Base-by-base conservation (phyloP, 768 basidiomycete genomes). In the Chalciporus pseudorubinellus region DNA sequence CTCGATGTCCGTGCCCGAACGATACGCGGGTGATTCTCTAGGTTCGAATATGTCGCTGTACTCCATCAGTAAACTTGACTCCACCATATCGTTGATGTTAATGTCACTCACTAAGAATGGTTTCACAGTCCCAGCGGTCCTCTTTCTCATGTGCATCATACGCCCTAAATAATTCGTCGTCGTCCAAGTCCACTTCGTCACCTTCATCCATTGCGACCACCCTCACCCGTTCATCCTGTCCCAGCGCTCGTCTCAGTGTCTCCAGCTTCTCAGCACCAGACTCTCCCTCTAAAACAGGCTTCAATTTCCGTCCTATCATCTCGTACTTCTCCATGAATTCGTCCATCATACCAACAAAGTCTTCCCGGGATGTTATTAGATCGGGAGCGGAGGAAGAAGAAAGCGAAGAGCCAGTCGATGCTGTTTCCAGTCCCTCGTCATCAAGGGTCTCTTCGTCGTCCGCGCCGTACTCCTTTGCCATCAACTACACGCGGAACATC, bases 41-140 rank as follows among this genome's bases (percentile, higher is more conserved):
- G 77, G 64, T 97, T 99, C n/a, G 92, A 88, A 65, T 94, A 95
- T 10, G 95, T 98, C 9, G 89, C 95, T 97, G 63, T 18, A 26
- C 44, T 39, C 38, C n/a, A 40, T 57, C 58, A 55, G 52, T 52
- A 41, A 57, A 46, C 16, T 42, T 12, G 22, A 39, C 28, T 22
- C 2, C 28, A 39, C 18, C 14, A 22, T 14, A 18, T 14, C 31
- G 18, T 10, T 24, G 2, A 18, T 36, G 20, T 3, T 41, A n/a
- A 36, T 10, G 34, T 36, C 12, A 78, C 89, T 67, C 68, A 95
- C 95, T 85, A 3, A 99, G 74, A 34, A 99, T 89, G 1, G 93
- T 97, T 69, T 99, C 95, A 55, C 91, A 95, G 65, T 99, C 97
- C 97, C 97, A 99, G 40, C 83, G 73, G 56, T 88, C 85, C 58